Conservation (phyloP, 257 asterid species). For the Cruciata laevipes region DNA sequence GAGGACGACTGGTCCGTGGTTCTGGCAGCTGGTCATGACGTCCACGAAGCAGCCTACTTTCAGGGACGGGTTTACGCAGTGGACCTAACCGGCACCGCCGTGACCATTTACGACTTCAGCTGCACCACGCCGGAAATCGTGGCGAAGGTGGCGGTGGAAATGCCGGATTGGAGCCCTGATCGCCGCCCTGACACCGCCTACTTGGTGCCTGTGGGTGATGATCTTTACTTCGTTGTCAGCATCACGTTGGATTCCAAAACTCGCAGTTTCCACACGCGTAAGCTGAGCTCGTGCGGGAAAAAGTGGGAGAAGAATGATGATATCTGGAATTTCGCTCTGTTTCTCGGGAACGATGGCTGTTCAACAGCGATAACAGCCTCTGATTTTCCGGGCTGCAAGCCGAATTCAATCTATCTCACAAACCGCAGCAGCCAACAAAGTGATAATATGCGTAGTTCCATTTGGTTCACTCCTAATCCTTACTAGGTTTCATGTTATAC, state of each 20-base stretch:
- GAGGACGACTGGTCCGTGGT: conserved; percentile 44
- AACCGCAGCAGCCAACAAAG: conserved; percentile 48
- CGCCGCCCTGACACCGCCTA: conserved; percentile 21
- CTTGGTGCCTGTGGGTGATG: conserved; percentile 61
- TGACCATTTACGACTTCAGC: conserved; percentile 49
- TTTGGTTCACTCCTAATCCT: conserved; percentile 68
- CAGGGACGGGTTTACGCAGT: conserved; percentile 43
- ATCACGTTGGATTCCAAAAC: conserved; percentile 12
- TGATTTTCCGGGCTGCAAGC: conserved; percentile 52
- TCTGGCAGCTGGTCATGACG: conserved; percentile 25
- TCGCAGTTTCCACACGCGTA: conserved; percentile 39
- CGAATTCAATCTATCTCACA: conserved; percentile 58
- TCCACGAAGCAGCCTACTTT: conserved; percentile 55
- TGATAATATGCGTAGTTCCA: conserved; percentile 43
- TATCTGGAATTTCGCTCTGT: conserved; percentile 51
- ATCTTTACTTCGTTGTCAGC: conserved; percentile 39
- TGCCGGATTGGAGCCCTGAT: neutral
- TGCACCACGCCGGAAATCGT: conserved; percentile 25
- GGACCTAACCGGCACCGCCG: conserved; percentile 38
- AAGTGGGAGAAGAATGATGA: conserved; percentile 46
- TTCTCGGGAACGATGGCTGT: conserved; percentile 54
- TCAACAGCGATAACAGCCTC: conserved; percentile 50
- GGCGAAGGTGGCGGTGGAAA: conserved; percentile 43
- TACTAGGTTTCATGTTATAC: conserved; percentile 13
- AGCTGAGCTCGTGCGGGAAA: conserved; percentile 33